Evolutionary conservation across 1,284 basidiomycete genomes (phyloP), one percentile per base, ranked within the genome.

Genomic region (Sporisorium reilianum): DNA sequence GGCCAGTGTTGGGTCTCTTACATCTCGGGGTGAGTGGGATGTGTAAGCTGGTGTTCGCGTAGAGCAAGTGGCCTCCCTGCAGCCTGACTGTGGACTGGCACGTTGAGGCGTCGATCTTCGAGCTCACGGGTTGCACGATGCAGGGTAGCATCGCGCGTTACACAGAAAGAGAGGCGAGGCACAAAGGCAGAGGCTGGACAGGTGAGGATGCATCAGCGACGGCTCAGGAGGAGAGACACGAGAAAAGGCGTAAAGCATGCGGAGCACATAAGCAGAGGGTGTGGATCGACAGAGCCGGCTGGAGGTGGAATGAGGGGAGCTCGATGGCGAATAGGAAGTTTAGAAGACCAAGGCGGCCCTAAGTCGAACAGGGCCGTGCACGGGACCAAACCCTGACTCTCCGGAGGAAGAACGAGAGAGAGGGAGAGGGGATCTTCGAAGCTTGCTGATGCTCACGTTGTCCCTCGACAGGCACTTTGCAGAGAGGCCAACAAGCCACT

Each of bases 21-120:
- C 3, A 11, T 38, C 6, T 30, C 16, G 34, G 41, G 32, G 20
- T 56, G 36, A 53, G 23, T 38, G 34, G 20, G 67, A 70, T 64
- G 61, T 70, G 62, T 70, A 70, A 70, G 67, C 67, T 45, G 41
- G 57, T 60, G 45, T 57, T 60, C 61, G 61, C 61, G 42, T 60
- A 38, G 9, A 40, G 20, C 25, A 25, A 46, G 49, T 26, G 20
- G 14, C 46, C 51, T 52, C 60, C 42, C 51, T 55, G 57, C 60
- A 56, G 52, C 23, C 30, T 28, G 30, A 5, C 23, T 20, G 38
- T 41, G 26, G 28, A 25, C 23, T 38, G 34, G 61, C 66, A 69
- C 61, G 56, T 69, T 64, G 42, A 59, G 40, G 46, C 42, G 48
- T 34, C 16, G 20, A 25, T 16, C 8, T n/a, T 53, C 32, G 32